Base-by-base conservation (phyloP, 2,329 filamentous ascomycete species). In the Pseudogymnoascus sp. region DNA sequence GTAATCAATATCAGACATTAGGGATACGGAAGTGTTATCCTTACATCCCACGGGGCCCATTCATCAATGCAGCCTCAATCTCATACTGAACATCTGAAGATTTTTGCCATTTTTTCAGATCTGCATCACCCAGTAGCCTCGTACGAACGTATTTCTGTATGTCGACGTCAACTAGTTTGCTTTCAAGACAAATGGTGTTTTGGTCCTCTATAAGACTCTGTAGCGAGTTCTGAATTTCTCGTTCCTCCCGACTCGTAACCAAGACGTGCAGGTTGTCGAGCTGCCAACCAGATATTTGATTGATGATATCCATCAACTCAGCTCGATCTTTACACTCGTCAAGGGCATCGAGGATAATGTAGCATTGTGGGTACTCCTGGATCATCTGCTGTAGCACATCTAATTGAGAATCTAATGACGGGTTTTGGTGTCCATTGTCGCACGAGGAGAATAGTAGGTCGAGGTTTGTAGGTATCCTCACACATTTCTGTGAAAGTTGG, bases 11-110 rank as follows among this genome's bases (percentile, higher is more conserved):
- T 8, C 7, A 10, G 21, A 6, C 56, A 59, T 35, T 62, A 63
- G 14, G 44, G 7, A 38, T 12, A 7, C 1, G 59, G n/a, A 40
- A 10, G n/a, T 53, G 14, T n/a, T 53, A 56, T 4, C 37, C 71
- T 66, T 67, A 73, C 72, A 73, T 74, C 64, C 72, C 72, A 44
- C 70, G 61, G 16, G 70, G 67, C 28, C 70, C 70, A 10, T 66
- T 3, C 5, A 66, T 64, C 7, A 74, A 37, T 21, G 59, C 35
- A 14, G 5, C 28, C 50, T 71, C 65, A 21, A 71, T 73, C n/a
- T 71, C 16, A 8, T 60, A 10, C 62, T 67, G 69, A 23, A 69
- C 62, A 1, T 71, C 65, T 21, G 68, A 63, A 4, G 64, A 62
- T 0, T 25, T 11, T 56, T 60, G 33, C 73, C 72, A 73, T 50